Base-by-base conservation (phyloP, 1,139 yeast species). In the Spathaspora jeffriesii region DNA sequence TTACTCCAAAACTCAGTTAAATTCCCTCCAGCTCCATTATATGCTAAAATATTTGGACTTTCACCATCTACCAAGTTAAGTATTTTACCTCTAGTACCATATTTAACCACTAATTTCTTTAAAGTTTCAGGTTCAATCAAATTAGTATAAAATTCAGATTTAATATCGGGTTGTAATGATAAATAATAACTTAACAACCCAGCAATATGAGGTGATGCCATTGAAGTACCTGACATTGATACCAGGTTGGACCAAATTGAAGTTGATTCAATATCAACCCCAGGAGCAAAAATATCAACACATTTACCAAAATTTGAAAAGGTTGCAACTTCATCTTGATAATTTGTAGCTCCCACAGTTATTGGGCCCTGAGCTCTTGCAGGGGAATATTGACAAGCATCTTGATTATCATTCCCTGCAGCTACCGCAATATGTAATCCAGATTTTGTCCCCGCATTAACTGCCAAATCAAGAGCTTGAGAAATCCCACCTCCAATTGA, bases 201-300 rank as follows among this genome's bases (percentile, higher is more conserved):
- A 53, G 91, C 87, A 65, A 93, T 87, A 66, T 93, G 98, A 46
- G 99, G 99, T 42, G 98, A 89, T 31, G 99, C 99, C 99, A 93
- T 93, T 18, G 99, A 93, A 18, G 99, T 93, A 72, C 99, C 99
- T 37, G 97, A 90, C 70, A 93, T 79, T 56, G 96, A 86, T 21
- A 53, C 45, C 17, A 52, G 43, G 55, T 84, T 83, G 36, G 96
- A 85, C 44, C 96, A 96, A 67, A 88, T 91, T 73, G 91, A 93
- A 47, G 96, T 87, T 28, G 93, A 85, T 60, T 85, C 74, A 54
- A 88, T 80, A 67, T 87, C 85, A 67, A 86, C 79, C 63, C 96
- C 96, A 25, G 96, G 96, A 30, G 90, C 96, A 62, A 86, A 88
- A 50, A 88, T 81, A 65, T 87, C 95, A 46, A 88, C 96, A 78